Conservation (phyloP, 768 basidiomycete genomes). For the Asterophora parasitica region DNA sequence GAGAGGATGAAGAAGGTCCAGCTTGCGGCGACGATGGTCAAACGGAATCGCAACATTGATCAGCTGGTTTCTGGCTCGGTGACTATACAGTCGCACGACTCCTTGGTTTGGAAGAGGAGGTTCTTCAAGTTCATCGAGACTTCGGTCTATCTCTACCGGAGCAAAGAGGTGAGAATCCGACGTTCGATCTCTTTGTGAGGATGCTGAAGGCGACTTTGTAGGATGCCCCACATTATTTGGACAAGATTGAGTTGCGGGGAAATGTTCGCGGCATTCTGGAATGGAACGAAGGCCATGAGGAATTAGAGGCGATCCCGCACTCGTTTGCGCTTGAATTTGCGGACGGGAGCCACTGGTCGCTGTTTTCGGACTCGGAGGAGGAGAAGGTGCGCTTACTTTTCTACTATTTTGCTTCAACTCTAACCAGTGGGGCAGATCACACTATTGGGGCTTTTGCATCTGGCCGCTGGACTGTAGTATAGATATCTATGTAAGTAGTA, state of each 20-base stretch:
- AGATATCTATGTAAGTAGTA: slow-evolving; percentile 4
- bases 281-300: slow-evolving; percentile 66
- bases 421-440: slow-evolving; percentile 32
- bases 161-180: slow-evolving; percentile 38
- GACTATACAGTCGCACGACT: slow-evolving; percentile 51
- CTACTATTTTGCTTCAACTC: slow-evolving; percentile 1
- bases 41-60: slow-evolving; percentile 29
- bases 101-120: slow-evolving; percentile 58
- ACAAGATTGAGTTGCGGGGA: slow-evolving; percentile 43
- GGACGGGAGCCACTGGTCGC: slow-evolving; percentile 46
- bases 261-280: slow-evolving; percentile 46
- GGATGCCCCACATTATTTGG: slow-evolving; percentile 35
- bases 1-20: slow-evolving; percentile 45
- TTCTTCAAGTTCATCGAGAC: slow-evolving; percentile 53
- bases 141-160: slow-evolving; percentile 45
- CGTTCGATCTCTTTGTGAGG: background rate
- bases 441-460: slow-evolving; percentile 42
- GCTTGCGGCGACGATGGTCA: slow-evolving; percentile 39
- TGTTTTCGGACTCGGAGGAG: slow-evolving; percentile 59
- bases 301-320: slow-evolving; percentile 57
- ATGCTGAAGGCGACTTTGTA: slow-evolving; percentile 16
- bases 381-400: slow-evolving; percentile 44
- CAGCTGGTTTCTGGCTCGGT: slow-evolving; percentile 51
- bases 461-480: slow-evolving; percentile 35
- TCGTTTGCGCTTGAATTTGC: slow-evolving; percentile 65